Evolutionary conservation across 176 grass and related monocot species (phyloP), one percentile per base, ranked within the genome.

Genomic region (Urochloa ruziziensis): DNA sequence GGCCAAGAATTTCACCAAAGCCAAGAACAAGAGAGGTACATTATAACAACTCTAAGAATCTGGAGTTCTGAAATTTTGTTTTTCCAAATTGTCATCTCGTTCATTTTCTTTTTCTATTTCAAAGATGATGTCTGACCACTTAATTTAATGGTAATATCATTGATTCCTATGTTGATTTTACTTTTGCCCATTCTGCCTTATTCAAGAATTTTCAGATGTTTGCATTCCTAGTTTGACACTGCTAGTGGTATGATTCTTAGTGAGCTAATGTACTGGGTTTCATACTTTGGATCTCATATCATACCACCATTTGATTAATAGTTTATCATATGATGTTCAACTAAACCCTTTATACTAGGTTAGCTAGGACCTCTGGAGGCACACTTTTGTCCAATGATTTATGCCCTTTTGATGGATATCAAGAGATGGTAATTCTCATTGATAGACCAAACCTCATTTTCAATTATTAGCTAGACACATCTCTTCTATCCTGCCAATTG

Each of bases 11-110:
- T 99, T 94, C 77, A 94, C 91, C 7, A 92, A 90, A 82, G 80
- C 89, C 37, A 99, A 98, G 86, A 98, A 98, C 68, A 98, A 98
- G 91, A 91, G 91, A 92, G 96, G 96, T 97, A 90, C 75, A 28
- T 0, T 86, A 21, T 82, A 57, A 10, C 19, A 24, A 59, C 28
- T 58, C 42, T 40, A 70, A 82, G 21, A 81, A 72, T 63, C 44
- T 53, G 35, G 8, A 56, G 34, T 70, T 70, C 44, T 83, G 25
- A 9, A 52, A 2, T 37, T 56, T 33, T 39, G 36, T 30, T 43
- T 52, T 65, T 57, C n/a, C 73, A 83, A 77, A 36, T 19, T 51
- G 3, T 30, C 46, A 58, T 23, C n/a, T 29, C 1, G 23, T 77
- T 54, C 5, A 11, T 28, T 25, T 68, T 7, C n/a, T 69, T 43